Conservation (phyloP, 345 rosid genomes). For the Salix caprea region DNA sequence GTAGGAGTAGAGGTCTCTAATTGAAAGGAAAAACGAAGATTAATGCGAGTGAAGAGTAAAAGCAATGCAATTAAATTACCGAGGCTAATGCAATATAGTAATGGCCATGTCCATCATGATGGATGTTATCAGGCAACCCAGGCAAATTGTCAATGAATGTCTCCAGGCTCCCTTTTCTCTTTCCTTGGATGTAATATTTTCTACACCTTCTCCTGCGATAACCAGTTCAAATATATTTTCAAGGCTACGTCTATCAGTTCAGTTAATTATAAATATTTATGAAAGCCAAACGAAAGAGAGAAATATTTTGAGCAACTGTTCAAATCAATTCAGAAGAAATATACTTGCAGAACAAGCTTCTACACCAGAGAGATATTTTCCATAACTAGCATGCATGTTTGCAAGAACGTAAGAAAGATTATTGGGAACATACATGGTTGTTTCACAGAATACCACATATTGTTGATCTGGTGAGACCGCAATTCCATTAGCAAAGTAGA, state of each 20-base stretch:
- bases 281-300: not conserved
- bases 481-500: constrained; percentile 75
- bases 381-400: not conserved
- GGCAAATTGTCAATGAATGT: constrained; percentile 46
- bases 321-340: too few relatives aligned
- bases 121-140: constrained; percentile 70
- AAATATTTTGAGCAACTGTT: not conserved
- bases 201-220: constrained; percentile 56
- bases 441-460: constrained; percentile 57
- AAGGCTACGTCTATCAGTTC: too few relatives aligned
- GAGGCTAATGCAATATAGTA: constrained; percentile 54
- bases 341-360: too few relatives aligned
- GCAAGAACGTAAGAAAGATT: too few relatives aligned
- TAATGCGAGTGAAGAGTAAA: too few relatives aligned
- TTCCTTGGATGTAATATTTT: constrained; percentile 50
- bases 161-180: constrained; percentile 43
- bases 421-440: constrained; percentile 38
- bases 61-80: constrained; percentile 25
- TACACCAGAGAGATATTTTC: too few relatives aligned
- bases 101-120: constrained; percentile 53
- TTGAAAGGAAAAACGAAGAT: too few relatives aligned
- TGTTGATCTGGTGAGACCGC: constrained; percentile 55
- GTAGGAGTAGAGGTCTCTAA: too few relatives aligned
- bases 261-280: too few relatives aligned
- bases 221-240: not conserved